These are phyloP conservation scores for Candida smagusa DNA, from an alignment of 1,139 yeast genomes.

Conservation along the genomic window DNA sequence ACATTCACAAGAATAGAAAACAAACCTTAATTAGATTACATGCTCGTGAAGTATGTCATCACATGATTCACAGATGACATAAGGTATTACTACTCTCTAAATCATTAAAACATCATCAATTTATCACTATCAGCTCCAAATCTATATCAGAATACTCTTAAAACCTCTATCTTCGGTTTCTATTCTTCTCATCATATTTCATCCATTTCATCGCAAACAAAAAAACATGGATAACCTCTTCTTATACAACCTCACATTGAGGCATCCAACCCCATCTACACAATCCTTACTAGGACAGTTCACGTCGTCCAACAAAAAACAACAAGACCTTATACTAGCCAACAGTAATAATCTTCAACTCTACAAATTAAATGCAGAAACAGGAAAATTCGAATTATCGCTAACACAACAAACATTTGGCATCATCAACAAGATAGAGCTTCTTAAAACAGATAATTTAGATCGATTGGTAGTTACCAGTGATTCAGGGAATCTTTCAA, in stretches of 20 bases:
- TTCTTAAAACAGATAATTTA: slow-evolving; percentile 42
- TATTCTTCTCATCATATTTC: too few relatives aligned
- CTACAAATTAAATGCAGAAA: slow-evolving; percentile 48
- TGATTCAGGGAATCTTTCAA: slow-evolving; percentile 73
- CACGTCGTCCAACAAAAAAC: slow-evolving; percentile 34
- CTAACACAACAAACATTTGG: slow-evolving; percentile 54
- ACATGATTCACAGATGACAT: too few relatives aligned
- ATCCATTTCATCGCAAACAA: too few relatives aligned
- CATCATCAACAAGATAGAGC: slow-evolving; percentile 50
- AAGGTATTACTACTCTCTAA: too few relatives aligned
- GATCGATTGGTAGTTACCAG: slow-evolving; percentile 70
- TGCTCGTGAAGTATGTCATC: too few relatives aligned
- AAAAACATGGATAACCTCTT: slow-evolving; percentile 22
- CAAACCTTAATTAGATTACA: too few relatives aligned
- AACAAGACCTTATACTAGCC: slow-evolving; percentile 61
- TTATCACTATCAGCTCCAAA: too few relatives aligned
- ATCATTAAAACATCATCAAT: too few relatives aligned
- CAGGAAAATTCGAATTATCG: slow-evolving; percentile 51
- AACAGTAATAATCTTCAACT: slow-evolving; percentile 53
- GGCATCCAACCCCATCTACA: slow-evolving; percentile 51
- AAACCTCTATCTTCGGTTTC: too few relatives aligned
- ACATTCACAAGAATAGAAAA: too few relatives aligned
- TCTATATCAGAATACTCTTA: too few relatives aligned
- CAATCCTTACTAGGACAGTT: slow-evolving; percentile 68
- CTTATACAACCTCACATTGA: slow-evolving; percentile 67